Evolutionary conservation across 2,329 filamentous ascomycete genomes (phyloP), one percentile per base, ranked within the genome.

Genomic region (Penicillium psychrosexuale): DNA sequence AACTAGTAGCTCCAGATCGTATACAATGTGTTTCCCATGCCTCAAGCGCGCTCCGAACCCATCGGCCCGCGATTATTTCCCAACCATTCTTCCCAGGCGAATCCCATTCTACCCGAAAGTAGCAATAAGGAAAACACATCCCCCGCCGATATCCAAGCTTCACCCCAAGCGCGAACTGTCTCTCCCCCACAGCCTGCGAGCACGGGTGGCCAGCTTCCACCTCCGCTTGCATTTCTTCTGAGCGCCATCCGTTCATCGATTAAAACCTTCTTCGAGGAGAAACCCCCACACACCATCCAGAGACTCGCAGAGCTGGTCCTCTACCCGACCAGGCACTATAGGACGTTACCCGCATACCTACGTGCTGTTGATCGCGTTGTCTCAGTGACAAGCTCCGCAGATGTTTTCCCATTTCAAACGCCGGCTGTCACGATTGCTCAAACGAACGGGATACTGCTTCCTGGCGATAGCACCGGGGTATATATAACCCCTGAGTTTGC

Each of bases 231-330:
- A 54, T 79, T 81, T 51, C 83, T 90, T 68, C 75, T 90, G 44
- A 70, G 74, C 56, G 83, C 83, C 54, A 86, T 90, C 50, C 70
- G 74, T 59, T 70, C 69, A 15, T 85, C 86, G 15, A 78, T 96
- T 37, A 78, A 75, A 47, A 79, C 78, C 3, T 83, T 82, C 61
- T 99, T 99, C 73, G 70, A 83, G 22, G 77, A 79, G 3, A 83
- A 89, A 64, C 93, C 94, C 1, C 94, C 94, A 0, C 91, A 97
- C 71, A 97, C 94, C 3, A 83, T 97, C 58, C 94, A 99, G 75
- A 88, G 94, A 37, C 82, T 99, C 22, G 85, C 91, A 22, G 94
- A 99, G 78, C 86, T 97, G 30, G 78, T 96, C 5, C 79, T 96
- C 34, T 75, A 80, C 27, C 94, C 94, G 1, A 87, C 80, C 57